Evolutionary conservation across 2,329 filamentous ascomycete species (phyloP).

Genomic region (Chrysosphaeria jannelii): DNA sequence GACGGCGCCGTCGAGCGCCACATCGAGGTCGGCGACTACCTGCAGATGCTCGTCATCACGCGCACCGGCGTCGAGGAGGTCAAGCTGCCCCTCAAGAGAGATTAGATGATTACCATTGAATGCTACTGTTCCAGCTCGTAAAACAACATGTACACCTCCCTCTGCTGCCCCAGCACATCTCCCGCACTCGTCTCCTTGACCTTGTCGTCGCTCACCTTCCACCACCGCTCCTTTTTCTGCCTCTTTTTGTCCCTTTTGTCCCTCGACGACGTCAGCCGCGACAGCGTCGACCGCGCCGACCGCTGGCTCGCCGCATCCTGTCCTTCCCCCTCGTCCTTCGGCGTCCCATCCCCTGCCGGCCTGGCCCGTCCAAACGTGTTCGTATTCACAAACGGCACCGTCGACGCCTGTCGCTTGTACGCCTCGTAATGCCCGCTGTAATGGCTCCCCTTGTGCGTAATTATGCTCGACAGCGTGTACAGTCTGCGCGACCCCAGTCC

Average conservation of each 20-base stretch:
- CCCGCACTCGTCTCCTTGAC: slow-evolving; percentile 79
- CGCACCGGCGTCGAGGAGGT: slow-evolving; percentile 68
- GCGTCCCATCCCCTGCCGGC: slow-evolving; percentile 5
- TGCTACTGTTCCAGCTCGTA: slow-evolving; percentile 56
- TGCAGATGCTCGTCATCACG: slow-evolving; percentile 90
- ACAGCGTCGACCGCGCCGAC: slow-evolving; percentile 23
- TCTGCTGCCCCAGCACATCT: slow-evolving; percentile 79
- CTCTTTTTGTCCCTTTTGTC: slow-evolving; percentile 8
- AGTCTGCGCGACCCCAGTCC: slow-evolving; percentile 45
- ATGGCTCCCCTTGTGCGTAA: slow-evolving; percentile 87
- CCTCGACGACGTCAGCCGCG: slow-evolving; percentile 11
- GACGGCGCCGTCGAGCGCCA: slow-evolving; percentile 94
- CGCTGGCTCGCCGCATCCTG: slow-evolving; percentile 19
- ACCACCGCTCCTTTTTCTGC: slow-evolving; percentile 52
- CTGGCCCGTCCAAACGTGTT: slow-evolving; percentile 35
- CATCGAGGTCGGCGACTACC: slow-evolving; percentile 88
- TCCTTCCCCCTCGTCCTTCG: slow-evolving; percentile 12
- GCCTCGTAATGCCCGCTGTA: slow-evolving; percentile 94
- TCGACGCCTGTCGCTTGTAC: slow-evolving; percentile 60
- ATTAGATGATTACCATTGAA: slow-evolving; percentile 21
- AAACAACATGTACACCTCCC: slow-evolving; percentile 85
- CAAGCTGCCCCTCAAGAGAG: slow-evolving; percentile 62
- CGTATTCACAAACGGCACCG: slow-evolving; percentile 54
- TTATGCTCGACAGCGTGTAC: slow-evolving; percentile 62
- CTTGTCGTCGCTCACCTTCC: slow-evolving; percentile 93